These are phyloP conservation scores for Mesotaenium endlicherianum DNA, from an alignment of 139 green algal species.

Conservation along the genomic window DNA sequence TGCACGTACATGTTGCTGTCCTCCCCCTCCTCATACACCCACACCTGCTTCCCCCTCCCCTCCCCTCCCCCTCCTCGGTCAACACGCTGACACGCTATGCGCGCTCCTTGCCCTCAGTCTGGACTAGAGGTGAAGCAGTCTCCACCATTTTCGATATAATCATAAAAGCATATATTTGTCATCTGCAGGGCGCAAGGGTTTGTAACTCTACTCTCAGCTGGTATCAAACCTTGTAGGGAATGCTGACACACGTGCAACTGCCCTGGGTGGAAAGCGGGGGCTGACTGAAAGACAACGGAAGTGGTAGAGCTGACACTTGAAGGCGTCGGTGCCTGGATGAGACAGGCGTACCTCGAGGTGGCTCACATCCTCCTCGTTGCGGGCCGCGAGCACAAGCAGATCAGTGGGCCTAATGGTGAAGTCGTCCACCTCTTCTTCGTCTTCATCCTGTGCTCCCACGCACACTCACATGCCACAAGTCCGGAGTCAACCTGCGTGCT, in stretches of 20 bases:
- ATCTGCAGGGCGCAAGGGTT: too few relatives aligned
- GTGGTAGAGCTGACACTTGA: too few relatives aligned
- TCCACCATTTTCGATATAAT: too few relatives aligned
- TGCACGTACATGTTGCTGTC: conserved; percentile 80
- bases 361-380: conserved; percentile 91
- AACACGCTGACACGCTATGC: not conserved
- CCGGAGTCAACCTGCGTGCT: not conserved
- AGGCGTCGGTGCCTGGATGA: too few relatives aligned
- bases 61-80: not conserved
- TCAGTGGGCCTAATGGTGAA: conserved; percentile 72
- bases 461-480: not conserved
- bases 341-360: conserved; percentile 83
- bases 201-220: too few relatives aligned
- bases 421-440: conserved; percentile 72
- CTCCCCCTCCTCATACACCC: conserved; percentile 85
- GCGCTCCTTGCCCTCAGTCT: not conserved
- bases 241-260: too few relatives aligned
- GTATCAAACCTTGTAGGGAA: too few relatives aligned
- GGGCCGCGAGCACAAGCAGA: conserved; percentile 82
- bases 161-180: too few relatives aligned
- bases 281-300: too few relatives aligned
- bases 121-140: too few relatives aligned
- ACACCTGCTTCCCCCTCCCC: conserved; percentile 55
- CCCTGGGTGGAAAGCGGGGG: too few relatives aligned
- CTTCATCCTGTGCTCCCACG: conserved; percentile 50